Evolutionary conservation across 495 filamentous ascomycete species (phyloP), one percentile per base, ranked within the genome.

Genomic region (Cryomyces minteri): DNA sequence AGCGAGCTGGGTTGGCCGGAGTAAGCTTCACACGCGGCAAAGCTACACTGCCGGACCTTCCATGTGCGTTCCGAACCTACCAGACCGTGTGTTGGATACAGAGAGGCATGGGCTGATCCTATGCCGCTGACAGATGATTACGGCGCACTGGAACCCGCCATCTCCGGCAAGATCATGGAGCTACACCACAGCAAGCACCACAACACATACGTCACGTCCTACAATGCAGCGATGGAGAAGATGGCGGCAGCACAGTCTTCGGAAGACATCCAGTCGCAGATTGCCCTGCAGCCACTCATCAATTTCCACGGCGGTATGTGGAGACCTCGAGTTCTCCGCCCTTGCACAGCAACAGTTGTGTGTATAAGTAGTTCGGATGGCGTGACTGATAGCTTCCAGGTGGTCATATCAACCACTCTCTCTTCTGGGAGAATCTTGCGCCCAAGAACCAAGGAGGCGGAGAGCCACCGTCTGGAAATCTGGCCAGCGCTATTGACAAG

Each of bases 161-260:
- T 98, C 68, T 88, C 82, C 38, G 88, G 84, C 67, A 79, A 86
- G 72, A 98, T 98, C 69, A 98, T 98, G 90, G 88, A 98, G 73
- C 71, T 86, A 6, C 81, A 86, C 65, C 76, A 86, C 72, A 70
- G 67, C 56, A 81, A 78, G 56, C 81, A 86, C 67, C 81, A 86
- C 67, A 67, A 82, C 54, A 82, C 80, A 48, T 86, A 86, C 62
- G 81, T 86, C 46, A 84, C 70, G 59, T 73, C 73, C 39, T 72
- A 78, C 58, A 86, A 86, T 64, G 64, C 66, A 36, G 72, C 72
- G 8, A 55, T 69, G 32, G 75, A 81, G 52, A 71, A 77, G 51
- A 68, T 83, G 39, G 66, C 57, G 33, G 68, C 71, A 39, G 80
- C 80, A 31, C 62, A 73, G 54, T 55, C 59, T 32, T 70, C 67